phyloP scores from a whole-genome alignment of 768 basidiomycete species.

The Boletus patriciae region DNA sequence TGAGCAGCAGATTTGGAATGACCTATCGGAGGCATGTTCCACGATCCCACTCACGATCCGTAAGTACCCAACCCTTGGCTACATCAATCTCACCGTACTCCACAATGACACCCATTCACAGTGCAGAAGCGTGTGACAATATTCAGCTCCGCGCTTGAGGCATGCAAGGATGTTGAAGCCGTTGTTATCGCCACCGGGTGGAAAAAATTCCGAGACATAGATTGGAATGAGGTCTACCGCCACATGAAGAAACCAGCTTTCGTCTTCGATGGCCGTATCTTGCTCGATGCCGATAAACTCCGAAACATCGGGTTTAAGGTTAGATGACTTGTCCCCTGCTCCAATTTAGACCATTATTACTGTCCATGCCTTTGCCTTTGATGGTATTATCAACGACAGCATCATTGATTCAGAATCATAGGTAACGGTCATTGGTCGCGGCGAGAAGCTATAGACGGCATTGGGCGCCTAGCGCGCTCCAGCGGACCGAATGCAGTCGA shows the following conservation, averaged over 20 bases:
- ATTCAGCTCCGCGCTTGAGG: slow-evolving; percentile 73
- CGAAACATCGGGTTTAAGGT: slow-evolving; percentile 90
- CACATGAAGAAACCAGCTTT: slow-evolving; percentile 98
- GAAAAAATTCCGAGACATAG: slow-evolving; percentile 92
- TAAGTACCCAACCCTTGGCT: slow-evolving; percentile 39
- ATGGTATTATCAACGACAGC: slow-evolving; percentile 6
- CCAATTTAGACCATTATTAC: background rate
- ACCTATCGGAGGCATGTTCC: slow-evolving; percentile 71
- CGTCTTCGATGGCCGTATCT: slow-evolving; percentile 89
- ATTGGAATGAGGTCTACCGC: slow-evolving; percentile 84
- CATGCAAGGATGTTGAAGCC: slow-evolving; percentile 86
- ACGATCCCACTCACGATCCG: slow-evolving; percentile 60
- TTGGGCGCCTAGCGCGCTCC: background rate
- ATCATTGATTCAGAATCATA: slow-evolving; percentile 22
- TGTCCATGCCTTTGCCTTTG: slow-evolving; percentile 1
- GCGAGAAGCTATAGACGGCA: slow-evolving; percentile 37
- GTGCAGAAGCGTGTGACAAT: slow-evolving; percentile 91
- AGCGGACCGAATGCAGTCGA: background rate
- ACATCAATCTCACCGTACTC: background rate
- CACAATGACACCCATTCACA: slow-evolving; percentile 27
- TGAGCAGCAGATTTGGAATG: slow-evolving; percentile 86
- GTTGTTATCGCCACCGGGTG: slow-evolving; percentile 97
- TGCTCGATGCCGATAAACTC: slow-evolving; percentile 80
- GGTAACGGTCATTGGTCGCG: slow-evolving; percentile 63
- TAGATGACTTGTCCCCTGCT: background rate